Percentiles rank a stretch among this genome's conserved stretches.
Evolutionary conservation across 2,329 filamentous ascomycete genomes (phyloP).

Genomic region (Pseudogymnoascus sp.): DNA sequence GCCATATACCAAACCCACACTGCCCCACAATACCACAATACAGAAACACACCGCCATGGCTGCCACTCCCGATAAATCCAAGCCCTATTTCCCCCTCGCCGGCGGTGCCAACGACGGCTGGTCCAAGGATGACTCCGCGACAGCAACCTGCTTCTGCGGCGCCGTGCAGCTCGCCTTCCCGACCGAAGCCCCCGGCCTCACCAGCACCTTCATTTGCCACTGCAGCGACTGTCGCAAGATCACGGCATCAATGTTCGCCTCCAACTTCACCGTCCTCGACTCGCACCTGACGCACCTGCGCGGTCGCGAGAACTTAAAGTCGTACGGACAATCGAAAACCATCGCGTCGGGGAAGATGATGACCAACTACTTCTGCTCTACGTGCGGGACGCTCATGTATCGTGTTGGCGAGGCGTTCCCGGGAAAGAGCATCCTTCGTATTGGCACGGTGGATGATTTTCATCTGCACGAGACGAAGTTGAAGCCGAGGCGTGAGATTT

Average conservation of each 20-base stretch:
- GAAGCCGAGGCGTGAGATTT: slow-evolving; percentile 44
- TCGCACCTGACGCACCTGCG: slow-evolving; percentile 39
- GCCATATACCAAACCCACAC: neutral
- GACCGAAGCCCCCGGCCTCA: slow-evolving; percentile 35
- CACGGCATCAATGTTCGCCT: slow-evolving; percentile 53
- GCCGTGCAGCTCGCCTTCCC: slow-evolving; percentile 45
- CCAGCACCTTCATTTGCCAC: slow-evolving; percentile 48
- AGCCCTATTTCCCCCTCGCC: slow-evolving; percentile 32
- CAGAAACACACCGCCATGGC: slow-evolving; percentile 13
- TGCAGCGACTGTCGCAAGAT: slow-evolving; percentile 55
- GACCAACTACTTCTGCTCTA: slow-evolving; percentile 53
- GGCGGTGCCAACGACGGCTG: slow-evolving; percentile 34
- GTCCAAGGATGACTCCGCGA: slow-evolving; percentile 39
- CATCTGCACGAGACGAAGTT: slow-evolving; percentile 46
- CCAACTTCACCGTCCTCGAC: slow-evolving; percentile 45
- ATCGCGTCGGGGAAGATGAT: slow-evolving; percentile 40
- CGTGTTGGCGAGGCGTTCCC: slow-evolving; percentile 38
- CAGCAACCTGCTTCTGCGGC: slow-evolving; percentile 51
- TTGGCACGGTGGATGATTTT: slow-evolving; percentile 57
- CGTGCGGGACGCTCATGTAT: slow-evolving; percentile 54
- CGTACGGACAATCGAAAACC: slow-evolving; percentile 38
- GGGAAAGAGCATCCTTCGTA: slow-evolving; percentile 39
- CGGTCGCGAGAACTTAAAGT: slow-evolving; percentile 41
- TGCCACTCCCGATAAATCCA: slow-evolving; percentile 20
- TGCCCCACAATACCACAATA: neutral